Evolutionary conservation across 129 eudicot genomes (phyloP).

Genomic region (Tagetes patula): DNA sequence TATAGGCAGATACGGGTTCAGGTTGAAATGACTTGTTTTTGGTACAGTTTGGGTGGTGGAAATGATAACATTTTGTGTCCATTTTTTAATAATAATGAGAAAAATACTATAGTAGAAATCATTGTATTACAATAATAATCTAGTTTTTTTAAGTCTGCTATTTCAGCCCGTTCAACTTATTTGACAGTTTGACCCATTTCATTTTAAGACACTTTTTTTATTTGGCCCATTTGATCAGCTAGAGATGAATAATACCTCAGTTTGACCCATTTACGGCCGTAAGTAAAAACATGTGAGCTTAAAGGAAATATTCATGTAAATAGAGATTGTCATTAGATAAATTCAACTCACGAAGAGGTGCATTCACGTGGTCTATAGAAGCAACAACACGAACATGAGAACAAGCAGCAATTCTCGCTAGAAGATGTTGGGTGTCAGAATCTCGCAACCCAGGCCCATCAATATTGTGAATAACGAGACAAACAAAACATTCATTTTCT

Average conservation of each 20-base stretch:
- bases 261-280: background rate
- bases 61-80: background rate
- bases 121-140: background rate
- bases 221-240: background rate
- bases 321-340: background rate
- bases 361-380: constrained; percentile 86
- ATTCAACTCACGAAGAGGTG: constrained; percentile 75
- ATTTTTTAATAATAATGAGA: background rate
- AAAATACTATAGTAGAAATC: background rate
- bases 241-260: background rate
- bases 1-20: background rate
- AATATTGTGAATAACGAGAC: constrained; percentile 79
- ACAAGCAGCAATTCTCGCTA: constrained; percentile 85
- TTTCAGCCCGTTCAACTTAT: background rate
- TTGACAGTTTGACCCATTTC: background rate
- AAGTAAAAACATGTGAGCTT: background rate
- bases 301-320: background rate
- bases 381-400: constrained; percentile 81
- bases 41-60: background rate
- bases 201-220: background rate
- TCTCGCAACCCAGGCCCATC: constrained; percentile 96
- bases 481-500: constrained; percentile 50
- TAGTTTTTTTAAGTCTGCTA: background rate
- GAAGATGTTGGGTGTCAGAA: constrained; percentile 76
- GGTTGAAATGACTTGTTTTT: background rate